phyloP scores from a whole-genome alignment of 148 eudicot species.

The Diospyros kaki region DNA sequence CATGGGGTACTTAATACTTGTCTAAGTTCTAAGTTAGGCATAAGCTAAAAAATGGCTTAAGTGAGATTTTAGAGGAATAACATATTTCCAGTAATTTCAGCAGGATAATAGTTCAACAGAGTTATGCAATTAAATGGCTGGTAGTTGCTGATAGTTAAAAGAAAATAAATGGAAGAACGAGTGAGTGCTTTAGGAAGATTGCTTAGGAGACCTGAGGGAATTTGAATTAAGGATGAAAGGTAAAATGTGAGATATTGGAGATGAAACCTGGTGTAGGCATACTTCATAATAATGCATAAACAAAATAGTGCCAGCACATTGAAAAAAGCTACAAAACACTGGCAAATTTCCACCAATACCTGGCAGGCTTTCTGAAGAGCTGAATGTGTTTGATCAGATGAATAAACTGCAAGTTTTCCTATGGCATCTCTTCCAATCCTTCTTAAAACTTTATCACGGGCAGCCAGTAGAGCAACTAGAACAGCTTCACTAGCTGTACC shows the following conservation, averaged over 20 bases:
- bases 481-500: slow-evolving; percentile 99
- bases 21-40: too few relatives aligned
- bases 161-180: neutral
- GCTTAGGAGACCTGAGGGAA: neutral
- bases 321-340: neutral
- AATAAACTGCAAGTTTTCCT: slow-evolving; percentile 72
- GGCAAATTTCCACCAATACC: slow-evolving; percentile 30
- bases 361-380: slow-evolving; percentile 83
- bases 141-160: neutral
- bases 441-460: slow-evolving; percentile 76
- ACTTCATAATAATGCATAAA: neutral
- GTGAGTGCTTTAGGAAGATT: neutral
- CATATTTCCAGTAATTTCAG: too few relatives aligned
- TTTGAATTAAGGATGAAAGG: neutral
- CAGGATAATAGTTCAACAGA: neutral
- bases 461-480: slow-evolving; percentile 82
- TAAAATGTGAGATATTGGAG: neutral
- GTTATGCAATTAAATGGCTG: neutral
- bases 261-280: neutral
- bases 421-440: slow-evolving; percentile 66
- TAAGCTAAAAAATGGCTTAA: too few relatives aligned
- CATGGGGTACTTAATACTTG: too few relatives aligned
- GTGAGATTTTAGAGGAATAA: too few relatives aligned
- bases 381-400: slow-evolving; percentile 93
- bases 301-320: neutral